Conservation (phyloP, 2,329 filamentous ascomycete genomes). For the Aspergillus ochraceus region DNA sequence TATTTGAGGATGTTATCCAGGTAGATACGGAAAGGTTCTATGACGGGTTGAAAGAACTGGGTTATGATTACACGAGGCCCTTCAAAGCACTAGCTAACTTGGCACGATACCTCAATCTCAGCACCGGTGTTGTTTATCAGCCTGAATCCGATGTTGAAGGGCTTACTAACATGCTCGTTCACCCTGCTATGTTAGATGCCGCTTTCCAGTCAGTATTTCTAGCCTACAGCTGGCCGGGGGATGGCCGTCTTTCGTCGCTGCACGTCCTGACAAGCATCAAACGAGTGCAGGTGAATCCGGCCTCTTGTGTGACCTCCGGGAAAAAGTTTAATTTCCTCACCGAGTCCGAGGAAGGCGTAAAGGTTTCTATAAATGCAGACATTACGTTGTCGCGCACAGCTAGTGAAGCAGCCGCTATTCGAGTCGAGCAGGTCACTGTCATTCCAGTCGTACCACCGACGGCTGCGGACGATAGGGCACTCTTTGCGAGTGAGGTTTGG, state of each 20-base stretch:
- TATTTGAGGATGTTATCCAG: constrained; percentile 3
- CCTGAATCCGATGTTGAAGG: not conserved
- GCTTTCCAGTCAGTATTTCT: constrained; percentile 28
- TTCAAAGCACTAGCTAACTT: not conserved
- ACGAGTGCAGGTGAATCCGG: not conserved
- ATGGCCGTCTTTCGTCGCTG: constrained; percentile 11
- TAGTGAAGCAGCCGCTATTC: not conserved
- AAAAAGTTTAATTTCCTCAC: not conserved
- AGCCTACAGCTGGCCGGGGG: constrained; percentile 20
- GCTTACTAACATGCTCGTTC: constrained; percentile 8
- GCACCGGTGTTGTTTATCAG: constrained; percentile 1
- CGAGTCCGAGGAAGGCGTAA: not conserved
- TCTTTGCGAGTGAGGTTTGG: constrained; percentile 4
- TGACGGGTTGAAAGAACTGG: constrained; percentile 1
- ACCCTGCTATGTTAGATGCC: constrained; percentile 20
- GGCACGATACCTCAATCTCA: constrained; percentile 3
- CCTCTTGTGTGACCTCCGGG: not conserved
- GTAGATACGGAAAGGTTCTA: constrained; percentile 6
- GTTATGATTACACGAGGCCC: not conserved
- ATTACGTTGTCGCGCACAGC: not conserved
- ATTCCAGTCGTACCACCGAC: constrained; percentile 1
- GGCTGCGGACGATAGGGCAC: not conserved
- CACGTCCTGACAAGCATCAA: constrained; percentile 1
- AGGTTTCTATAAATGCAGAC: not conserved
- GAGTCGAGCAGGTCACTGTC: constrained; percentile 2